Base-by-base conservation (phyloP, 129 eudicot genomes). In the Mikania micrantha region DNA sequence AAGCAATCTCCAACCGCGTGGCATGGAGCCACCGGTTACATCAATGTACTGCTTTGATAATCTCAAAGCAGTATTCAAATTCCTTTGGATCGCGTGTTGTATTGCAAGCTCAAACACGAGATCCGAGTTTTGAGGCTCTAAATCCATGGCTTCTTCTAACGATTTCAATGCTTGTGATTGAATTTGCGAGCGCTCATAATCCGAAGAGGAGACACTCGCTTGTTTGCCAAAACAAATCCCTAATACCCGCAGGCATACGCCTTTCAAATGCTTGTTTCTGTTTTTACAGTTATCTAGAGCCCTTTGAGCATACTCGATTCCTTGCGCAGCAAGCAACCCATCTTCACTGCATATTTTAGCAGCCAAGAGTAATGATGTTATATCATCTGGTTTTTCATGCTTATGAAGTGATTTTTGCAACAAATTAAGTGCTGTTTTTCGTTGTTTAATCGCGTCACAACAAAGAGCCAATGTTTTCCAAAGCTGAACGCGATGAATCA, bases 181-280 rank as follows among this genome's bases (percentile, higher is more conserved):
- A 68, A 92, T 90, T 19, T 71, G 90, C 20, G 91, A 84, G 72
- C 98, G 84, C 74, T 91, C 96, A 28, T 69, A 80, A 62, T 92
- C 98, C 0, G 96, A 92, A 0, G 96, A 74, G 32, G 89, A 80
- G 61, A 75, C 57, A 64, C 84, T 83, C 1, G 96, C 94, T 69
- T 85, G 96, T 66, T 92, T 84, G 20, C 98, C 98, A 66, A 80
- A 82, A 72, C 96, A 92, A 60, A 92, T 86, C 40, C 96, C 95
- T 67, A 85, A 74, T 71, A 88, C 71, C 24, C 96, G 86, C 54
- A 92, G 88, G 67, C 85, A 86, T 70, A 84, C 85, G 32, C 98
- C 95, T 67, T 80, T 83, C 58, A 92, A 68, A 82, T 92, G 91
- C 60, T 72, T 78, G 44, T 78, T 76, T 67, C 42, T 47, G 39